A percentile compares a stretch with the other conserved stretches of the same genome.
Conservation (phyloP, 176 grass and related monocot species). For the Oropetium thomaeum region DNA sequence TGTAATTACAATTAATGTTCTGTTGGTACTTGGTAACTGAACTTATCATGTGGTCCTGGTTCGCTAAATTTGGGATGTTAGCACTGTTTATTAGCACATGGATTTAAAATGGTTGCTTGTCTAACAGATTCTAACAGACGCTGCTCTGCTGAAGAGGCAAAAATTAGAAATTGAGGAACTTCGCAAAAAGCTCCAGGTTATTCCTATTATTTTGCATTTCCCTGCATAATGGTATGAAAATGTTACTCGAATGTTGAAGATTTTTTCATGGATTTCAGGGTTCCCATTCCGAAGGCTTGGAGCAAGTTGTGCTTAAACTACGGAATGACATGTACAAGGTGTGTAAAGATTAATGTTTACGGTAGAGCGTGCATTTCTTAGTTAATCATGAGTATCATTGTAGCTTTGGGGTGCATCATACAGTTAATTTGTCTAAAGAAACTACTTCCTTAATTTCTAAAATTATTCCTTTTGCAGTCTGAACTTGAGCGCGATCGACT, state of each 20-base stretch:
- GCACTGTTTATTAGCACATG: background rate
- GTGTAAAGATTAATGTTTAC: background rate
- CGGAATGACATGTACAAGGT: slow-evolving; percentile 98
- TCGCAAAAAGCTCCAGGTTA: slow-evolving; percentile 75
- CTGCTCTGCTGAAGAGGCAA: slow-evolving; percentile 88
- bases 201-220: slow-evolving; percentile 33
- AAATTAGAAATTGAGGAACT: slow-evolving; percentile 94
- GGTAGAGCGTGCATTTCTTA: background rate
- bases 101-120: slow-evolving; percentile 12
- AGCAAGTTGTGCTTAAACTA: slow-evolving; percentile 88
- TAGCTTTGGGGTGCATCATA: background rate
- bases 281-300: slow-evolving; percentile 89
- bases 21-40: background rate
- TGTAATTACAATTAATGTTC: background rate
- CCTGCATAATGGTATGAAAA: background rate
- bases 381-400: background rate
- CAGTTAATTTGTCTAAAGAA: background rate
- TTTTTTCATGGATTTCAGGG: slow-evolving; percentile 61
- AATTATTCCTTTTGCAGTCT: slow-evolving; percentile 50
- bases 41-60: background rate
- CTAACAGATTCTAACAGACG: slow-evolving; percentile 85
- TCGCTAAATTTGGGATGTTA: background rate
- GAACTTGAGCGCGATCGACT: slow-evolving; percentile 82
- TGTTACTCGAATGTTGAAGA: slow-evolving; percentile 25
- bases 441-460: background rate